Evolutionary conservation across 441 rosid species (phyloP), one percentile per base, ranked within the genome.

Genomic region (Populus tomentosa): DNA sequence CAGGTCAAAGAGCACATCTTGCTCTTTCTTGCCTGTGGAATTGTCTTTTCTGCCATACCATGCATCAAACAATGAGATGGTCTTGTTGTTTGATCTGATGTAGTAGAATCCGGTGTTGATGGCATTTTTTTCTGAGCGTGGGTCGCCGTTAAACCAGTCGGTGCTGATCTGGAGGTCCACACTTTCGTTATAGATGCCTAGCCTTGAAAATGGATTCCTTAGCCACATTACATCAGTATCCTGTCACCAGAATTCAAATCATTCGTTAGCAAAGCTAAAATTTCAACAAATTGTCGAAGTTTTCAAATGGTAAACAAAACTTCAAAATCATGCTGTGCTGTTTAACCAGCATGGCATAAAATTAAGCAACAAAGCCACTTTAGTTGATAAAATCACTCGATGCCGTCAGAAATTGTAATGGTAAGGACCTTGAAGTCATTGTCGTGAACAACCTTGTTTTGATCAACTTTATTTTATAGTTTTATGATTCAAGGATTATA

Each of bases 181-280:
- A 20, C 74, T 86, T 64, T 69, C 84, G 26, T 87, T 88, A 18
- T 53, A 53, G 6, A 32, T 67, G 81, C 81, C 84, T 71, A 93
- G 81, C 65, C 73, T 76, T 0, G 61, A 0, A 61, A 89, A 84
- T 10, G 98, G 98, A 64, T 80, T 89, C 82, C 97, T 85, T 23
- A 94, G 85, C 97, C 98, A 94, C 91, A 94, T 73, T 2, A 92
- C 88, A 30, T 94, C 98, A 5, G 88, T 82, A 72, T 94, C 98
- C 98, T 94, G 80, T n/a, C 20, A 69, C 24, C 33, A 68, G 7
- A 53, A 53, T 6, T 53, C 7, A 16, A 16, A 18, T 1, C 3
- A 53, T 0, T 53, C 61, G 7, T 6, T 18, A 6, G 21, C 61
- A 53, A 50, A 5, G 1, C 59, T 50, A 50, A 53, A 53, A 53